Evolutionary conservation across 768 basidiomycete genomes (phyloP), one percentile per base, ranked within the genome.

Genomic region (Panaeolus papilionaceus): DNA sequence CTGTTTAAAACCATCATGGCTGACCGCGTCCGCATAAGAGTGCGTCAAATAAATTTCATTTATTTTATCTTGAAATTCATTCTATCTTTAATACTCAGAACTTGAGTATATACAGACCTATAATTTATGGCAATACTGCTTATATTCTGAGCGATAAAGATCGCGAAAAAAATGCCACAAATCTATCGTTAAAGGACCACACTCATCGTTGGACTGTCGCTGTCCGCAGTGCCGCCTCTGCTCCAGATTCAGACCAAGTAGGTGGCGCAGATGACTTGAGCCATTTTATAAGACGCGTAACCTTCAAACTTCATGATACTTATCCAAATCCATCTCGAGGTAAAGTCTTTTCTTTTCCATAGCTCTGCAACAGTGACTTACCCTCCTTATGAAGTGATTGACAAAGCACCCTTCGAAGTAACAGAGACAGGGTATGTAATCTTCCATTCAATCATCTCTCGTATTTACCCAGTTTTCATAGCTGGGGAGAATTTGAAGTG

Each of bases 401-500:
- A 99, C 75, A 95, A 92, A 75, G 88, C 95, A 4, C 98, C 98
- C 0, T 99, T 96, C 74, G 94, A 95, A 72, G 90, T 99, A 16
- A 91, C 96, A 10, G 98, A 99, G 79, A 99, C 98, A 16, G 98
- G 98, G 93, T 90, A 71, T 20, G 85, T 76, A n/a, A 7, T 10
- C 49, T 62, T 0, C 33, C 2, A 28, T 45, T 42, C 16, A 14
- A 23, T 16, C 18, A 10, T 64, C 51, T 54, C 0, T n/a, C 63
- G 14, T 11, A 63, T 61, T 51, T 65, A 8, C 63, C 40, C 14
- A 33, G 38, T 39, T 37, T n/a, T 51, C n/a, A 20, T 66, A 94
- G 93, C 61, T 99, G 98, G 98, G 98, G 98, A 71, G 98, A 99
- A 82, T 99, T 99, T 80, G 95, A 98, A 74, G 92, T 99, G 70